Base-by-base conservation (phyloP, 257 asterid genomes). In the Parsonsia alboflavescens region DNA sequence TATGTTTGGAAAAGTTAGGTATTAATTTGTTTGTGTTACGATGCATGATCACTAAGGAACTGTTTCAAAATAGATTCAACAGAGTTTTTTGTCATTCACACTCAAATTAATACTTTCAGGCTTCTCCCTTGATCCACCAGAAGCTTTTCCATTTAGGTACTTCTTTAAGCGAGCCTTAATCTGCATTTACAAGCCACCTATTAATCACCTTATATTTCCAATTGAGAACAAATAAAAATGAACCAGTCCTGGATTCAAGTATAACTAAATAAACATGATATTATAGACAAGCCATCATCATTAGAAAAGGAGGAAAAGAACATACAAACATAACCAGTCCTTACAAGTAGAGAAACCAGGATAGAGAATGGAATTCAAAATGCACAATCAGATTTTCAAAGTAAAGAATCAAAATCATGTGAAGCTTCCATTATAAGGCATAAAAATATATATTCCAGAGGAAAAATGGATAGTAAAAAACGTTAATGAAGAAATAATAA, bases 51-150 rank as follows among this genome's bases (percentile, higher is more conserved):
- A n/a, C n/a, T n/a, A n/a, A n/a, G n/a, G n/a, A n/a, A n/a, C n/a
- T n/a, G n/a, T n/a, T n/a, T n/a, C n/a, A n/a, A n/a, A n/a, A n/a
- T n/a, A n/a, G n/a, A n/a, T n/a, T n/a, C n/a, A n/a, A n/a, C n/a
- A n/a, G n/a, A n/a, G n/a, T n/a, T n/a, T n/a, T n/a, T n/a, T n/a
- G n/a, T n/a, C n/a, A n/a, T n/a, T n/a, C n/a, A n/a, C n/a, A n/a
- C n/a, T n/a, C n/a, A n/a, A n/a, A n/a, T n/a, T n/a, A n/a, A n/a
- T n/a, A n/a, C n/a, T n/a, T 75, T 94, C 99, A 41, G 97, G 83
- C 74, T 85, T 90, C 85, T 90, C 76, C 78, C 84, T 89, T 59
- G 99, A 89, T 75, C 97, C 96, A n/a, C n/a, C n/a, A n/a, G n/a
- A n/a, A n/a, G n/a, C n/a, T n/a, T n/a, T n/a, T n/a, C n/a, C n/a